Evolutionary conservation across 2,329 filamentous ascomycete genomes (phyloP).

Genomic region (Ophiocordyceps camponoti-leonardi): DNA sequence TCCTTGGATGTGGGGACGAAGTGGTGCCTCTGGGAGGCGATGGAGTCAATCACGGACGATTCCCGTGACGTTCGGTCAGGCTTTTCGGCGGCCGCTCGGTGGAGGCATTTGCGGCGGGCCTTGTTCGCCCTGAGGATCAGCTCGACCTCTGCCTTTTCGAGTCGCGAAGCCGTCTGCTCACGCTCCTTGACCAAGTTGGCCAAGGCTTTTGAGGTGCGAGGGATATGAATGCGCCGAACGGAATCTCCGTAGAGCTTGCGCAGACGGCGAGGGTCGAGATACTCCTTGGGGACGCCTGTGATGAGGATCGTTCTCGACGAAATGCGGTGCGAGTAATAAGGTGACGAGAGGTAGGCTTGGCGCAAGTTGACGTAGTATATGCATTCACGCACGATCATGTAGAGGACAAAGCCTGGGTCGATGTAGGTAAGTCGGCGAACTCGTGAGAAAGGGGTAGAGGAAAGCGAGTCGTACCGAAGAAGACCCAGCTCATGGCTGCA

Average conservation of each 20-base stretch:
- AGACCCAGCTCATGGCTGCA: slow-evolving; percentile 63
- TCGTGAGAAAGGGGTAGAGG: neutral
- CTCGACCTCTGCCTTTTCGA: slow-evolving; percentile 77
- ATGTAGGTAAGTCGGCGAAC: neutral
- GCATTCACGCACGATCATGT: slow-evolving; percentile 70
- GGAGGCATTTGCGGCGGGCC: slow-evolving; percentile 40
- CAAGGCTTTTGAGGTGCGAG: slow-evolving; percentile 58
- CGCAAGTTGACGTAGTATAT: slow-evolving; percentile 87
- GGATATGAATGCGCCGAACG: slow-evolving; percentile 73
- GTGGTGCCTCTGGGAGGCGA: slow-evolving; percentile 1
- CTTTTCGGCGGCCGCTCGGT: neutral
- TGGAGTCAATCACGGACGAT: neutral
- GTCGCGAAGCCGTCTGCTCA: slow-evolving; percentile 59
- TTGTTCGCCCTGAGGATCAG: slow-evolving; percentile 66
- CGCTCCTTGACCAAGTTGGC: slow-evolving; percentile 69
- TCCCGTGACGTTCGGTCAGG: slow-evolving; percentile 1
- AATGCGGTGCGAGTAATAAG: slow-evolving; percentile 66
- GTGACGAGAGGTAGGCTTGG: slow-evolving; percentile 80
- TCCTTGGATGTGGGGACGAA: slow-evolving; percentile 1
- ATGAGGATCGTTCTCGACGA: slow-evolving; percentile 86
- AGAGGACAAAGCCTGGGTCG: slow-evolving; percentile 65
- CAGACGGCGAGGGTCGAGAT: slow-evolving; percentile 60
- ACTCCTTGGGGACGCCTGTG: slow-evolving; percentile 63
- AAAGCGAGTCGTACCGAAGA: slow-evolving; percentile 34
- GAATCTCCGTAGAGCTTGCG: slow-evolving; percentile 67